Evolutionary conservation across 2,329 filamentous ascomycete species (phyloP).

Genomic region (Drechslerella dactyloides): DNA sequence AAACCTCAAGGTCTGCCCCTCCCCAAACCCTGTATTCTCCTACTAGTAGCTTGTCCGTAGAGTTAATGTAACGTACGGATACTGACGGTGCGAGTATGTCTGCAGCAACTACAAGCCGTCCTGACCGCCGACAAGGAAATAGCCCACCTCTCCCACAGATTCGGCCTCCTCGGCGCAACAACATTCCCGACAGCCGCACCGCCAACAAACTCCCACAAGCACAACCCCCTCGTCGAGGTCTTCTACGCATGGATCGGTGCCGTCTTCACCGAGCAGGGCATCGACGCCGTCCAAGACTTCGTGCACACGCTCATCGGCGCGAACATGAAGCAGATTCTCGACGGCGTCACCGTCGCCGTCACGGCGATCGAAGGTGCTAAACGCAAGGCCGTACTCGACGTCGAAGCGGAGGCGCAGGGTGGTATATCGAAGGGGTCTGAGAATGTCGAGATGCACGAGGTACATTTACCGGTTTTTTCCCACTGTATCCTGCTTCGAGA

Average conservation of each 20-base stretch:
- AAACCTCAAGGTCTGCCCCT: neutral
- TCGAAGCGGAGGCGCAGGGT: too few species aligned
- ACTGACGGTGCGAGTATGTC: too few species aligned
- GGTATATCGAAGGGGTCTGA: too few species aligned
- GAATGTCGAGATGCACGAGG: too few species aligned
- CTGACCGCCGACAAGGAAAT: neutral
- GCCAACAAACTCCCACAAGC: neutral
- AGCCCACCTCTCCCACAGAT: neutral
- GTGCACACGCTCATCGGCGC: neutral
- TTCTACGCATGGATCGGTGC: conserved; percentile 39
- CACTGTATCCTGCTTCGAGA: too few species aligned
- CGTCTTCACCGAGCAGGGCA: conserved; percentile 9
- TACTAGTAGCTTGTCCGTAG: neutral
- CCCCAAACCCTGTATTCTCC: neutral
- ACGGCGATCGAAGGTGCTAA: too few species aligned
- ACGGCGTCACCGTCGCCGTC: neutral
- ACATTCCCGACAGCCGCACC: neutral
- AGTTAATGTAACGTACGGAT: neutral
- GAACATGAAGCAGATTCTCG: neutral
- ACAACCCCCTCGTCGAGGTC: conserved; percentile 4
- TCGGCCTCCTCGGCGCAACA: too few species aligned
- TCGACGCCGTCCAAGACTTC: conserved; percentile 3
- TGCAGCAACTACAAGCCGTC: conserved; percentile 9
- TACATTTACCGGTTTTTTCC: too few species aligned
- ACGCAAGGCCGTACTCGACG: too few species aligned